phyloP scores from a whole-genome alignment of 345 rosid species.

The Boechera divaricarpa region DNA sequence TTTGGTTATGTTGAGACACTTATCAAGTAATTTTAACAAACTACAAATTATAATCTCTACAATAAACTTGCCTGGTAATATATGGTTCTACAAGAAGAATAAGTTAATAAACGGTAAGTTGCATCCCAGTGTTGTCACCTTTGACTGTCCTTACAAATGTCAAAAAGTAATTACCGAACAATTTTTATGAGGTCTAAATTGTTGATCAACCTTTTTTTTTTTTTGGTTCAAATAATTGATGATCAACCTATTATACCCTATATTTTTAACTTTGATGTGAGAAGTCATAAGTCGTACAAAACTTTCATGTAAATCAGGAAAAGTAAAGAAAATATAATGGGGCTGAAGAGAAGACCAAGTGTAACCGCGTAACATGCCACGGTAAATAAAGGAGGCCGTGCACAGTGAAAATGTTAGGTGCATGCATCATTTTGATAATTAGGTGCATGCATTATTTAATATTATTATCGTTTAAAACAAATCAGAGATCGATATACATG shows the following conservation, averaged over 20 bases:
- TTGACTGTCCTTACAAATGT: background rate
- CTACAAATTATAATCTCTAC: background rate
- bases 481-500: background rate
- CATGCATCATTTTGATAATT: constrained; percentile 4
- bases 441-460: constrained; percentile 22
- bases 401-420: constrained; percentile 14
- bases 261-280: background rate
- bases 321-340: background rate
- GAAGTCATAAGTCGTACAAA: background rate
- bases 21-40: background rate
- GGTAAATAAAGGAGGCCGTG: constrained; percentile 38
- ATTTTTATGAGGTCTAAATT: background rate
- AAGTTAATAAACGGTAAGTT: background rate
- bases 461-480: background rate
- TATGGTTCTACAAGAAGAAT: background rate
- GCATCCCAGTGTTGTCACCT: background rate
- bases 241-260: background rate
- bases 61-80: background rate
- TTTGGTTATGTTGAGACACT: background rate
- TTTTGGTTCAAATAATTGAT: background rate
- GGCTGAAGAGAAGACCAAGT: background rate
- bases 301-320: background rate
- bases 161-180: background rate
- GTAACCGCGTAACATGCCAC: constrained; percentile 10
- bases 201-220: background rate